These are phyloP conservation scores for Pyricularia pennisetigena DNA, from an alignment of 2,329 filamentous ascomycete species.

Conservation along the genomic window DNA sequence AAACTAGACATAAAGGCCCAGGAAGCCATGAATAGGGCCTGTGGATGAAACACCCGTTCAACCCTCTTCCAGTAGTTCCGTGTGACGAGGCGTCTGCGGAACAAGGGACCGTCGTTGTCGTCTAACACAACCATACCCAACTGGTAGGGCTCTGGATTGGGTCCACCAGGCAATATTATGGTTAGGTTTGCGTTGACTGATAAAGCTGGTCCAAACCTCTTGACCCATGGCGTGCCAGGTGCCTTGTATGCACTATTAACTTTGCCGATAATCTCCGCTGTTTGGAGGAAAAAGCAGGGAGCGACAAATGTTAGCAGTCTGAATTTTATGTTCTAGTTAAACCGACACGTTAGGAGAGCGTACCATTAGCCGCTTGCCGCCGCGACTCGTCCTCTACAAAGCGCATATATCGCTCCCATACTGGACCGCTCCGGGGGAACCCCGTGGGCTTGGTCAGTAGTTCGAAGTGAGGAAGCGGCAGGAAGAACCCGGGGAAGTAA, in stretches of 20 bases:
- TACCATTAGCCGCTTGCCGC: not conserved
- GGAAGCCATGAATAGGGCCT: not conserved
- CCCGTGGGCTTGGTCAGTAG: not conserved
- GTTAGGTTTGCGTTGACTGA: not conserved
- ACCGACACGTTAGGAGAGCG: not conserved
- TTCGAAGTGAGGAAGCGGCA: not conserved
- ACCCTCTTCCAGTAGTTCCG: not conserved
- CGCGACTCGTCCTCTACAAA: not conserved
- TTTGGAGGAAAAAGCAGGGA: not conserved
- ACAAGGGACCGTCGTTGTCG: not conserved
- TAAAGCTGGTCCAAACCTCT: not conserved
- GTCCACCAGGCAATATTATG: not conserved
- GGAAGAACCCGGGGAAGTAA: not conserved
- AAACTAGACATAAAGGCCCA: not conserved
- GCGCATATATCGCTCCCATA: not conserved
- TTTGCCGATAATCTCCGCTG: not conserved
- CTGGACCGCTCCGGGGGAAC: not conserved
- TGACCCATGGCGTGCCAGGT: not conserved
- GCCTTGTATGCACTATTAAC: not conserved
- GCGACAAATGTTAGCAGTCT: not conserved
- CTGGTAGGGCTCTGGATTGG: not conserved
- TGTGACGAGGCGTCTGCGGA: not conserved
- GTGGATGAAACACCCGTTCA: not conserved
- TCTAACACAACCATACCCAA: not conserved
- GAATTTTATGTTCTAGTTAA: not conserved